Base-by-base conservation (phyloP, 148 eudicot species). In the Camellia lanceoleosa region DNA sequence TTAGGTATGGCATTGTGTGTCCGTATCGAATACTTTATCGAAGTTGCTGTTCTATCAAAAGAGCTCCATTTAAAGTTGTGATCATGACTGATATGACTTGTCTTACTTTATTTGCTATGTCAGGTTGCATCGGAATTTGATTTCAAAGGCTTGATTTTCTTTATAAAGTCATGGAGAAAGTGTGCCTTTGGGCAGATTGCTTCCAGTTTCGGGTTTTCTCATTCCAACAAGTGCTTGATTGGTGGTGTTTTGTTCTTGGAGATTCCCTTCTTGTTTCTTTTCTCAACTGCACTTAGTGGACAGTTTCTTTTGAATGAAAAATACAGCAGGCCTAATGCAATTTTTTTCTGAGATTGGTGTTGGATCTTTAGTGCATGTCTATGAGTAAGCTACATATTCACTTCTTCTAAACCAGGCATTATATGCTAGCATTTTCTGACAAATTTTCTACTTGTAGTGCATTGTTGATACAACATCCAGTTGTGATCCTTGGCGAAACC, bases 211-310 rank as follows among this genome's bases (percentile, higher is more conserved):
- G 81, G 82, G 85, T 61, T 80, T 84, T 86, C 82, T 81, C 91
- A 68, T 87, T 90, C 84, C 88, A 83, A 80, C 85, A 94, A 91
- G 92, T 90, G 85, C 93, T 90, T 79, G 92, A 90, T 83, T 92
- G 97, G 98, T 91, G 95, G 87, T 90, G 90, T 92, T 85, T 90
- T 86, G 85, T 82, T 86, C 88, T 88, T 82, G 93, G 97, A 84
- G 86, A 84, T 78, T 90, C 82, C 81, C 88, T 87, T 75, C 86
- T 81, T 81, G 89, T 87, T 87, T 87, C 92, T 83, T 89, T 91
- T 86, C 84, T 85, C 83, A 87, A 91, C 91, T 83, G 91, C 84
- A 89, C 94, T 74, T 91, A 91, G 87, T 83, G 83, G 87, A 74
- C 82, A 64, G 69, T 69, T 62, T 71, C 83, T 77, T 56, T 71